phyloP scores from a whole-genome alignment of 768 basidiomycete species.

The Cubamyces lactineus region DNA sequence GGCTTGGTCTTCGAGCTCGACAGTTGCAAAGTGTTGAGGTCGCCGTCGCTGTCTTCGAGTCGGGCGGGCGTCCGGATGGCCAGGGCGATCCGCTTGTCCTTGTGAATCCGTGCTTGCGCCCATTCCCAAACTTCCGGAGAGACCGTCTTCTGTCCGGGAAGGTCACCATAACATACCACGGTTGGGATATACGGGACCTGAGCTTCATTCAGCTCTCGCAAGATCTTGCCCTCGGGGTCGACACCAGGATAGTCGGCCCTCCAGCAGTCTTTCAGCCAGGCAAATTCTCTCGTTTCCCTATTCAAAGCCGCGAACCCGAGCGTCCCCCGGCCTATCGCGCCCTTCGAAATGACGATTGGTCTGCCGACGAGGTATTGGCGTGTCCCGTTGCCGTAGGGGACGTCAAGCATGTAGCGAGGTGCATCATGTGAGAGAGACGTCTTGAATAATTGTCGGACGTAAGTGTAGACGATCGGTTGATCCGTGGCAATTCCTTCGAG shows the following conservation, averaged over 20 bases:
- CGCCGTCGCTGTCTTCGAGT: no score
- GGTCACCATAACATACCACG: conserved; percentile 8
- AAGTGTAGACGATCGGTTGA: neutral
- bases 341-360: neutral
- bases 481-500: neutral
- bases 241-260: neutral
- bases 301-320: conserved; percentile 20
- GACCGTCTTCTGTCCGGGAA: neutral
- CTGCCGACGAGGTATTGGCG: conserved; percentile 5
- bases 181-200: conserved; percentile 6
- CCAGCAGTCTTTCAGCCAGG: conserved; percentile 16
- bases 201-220: neutral
- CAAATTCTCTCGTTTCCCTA: neutral
- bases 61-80: no score
- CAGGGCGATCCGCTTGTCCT: no score
- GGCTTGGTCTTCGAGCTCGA: no score
- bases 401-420: neutral
- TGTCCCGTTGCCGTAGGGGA: neutral
- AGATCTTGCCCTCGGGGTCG: conserved; percentile 1
- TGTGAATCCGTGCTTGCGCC: no score
- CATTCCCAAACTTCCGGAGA: neutral
- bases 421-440: neutral
- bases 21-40: no score
- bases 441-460: conserved; percentile 6
- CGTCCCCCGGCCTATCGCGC: neutral